Conservation (phyloP, 306 rosid genomes). For the Styphnolobium japonicum region DNA sequence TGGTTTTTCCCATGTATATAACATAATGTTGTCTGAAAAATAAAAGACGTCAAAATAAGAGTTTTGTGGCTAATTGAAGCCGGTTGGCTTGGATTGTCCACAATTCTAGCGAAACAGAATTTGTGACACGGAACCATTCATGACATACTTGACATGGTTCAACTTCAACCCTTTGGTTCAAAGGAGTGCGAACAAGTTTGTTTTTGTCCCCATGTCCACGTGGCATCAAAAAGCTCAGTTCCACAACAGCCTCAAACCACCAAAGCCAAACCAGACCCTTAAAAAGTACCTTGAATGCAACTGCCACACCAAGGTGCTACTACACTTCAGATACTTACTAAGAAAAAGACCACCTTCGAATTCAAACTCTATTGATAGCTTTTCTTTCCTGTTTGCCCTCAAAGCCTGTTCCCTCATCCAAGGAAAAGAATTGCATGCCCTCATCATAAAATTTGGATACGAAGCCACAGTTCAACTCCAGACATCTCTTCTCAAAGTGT, state of each 20-base stretch:
- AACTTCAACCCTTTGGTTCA: slow-evolving; percentile 5
- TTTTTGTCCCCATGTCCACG: background rate
- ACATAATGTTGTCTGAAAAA: no score
- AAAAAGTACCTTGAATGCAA: slow-evolving; percentile 41
- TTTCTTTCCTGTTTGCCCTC: slow-evolving; percentile 43
- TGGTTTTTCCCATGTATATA: background rate
- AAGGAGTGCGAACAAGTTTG: background rate
- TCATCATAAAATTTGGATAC: slow-evolving; percentile 45
- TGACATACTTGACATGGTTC: slow-evolving; percentile 36
- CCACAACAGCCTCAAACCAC: slow-evolving; percentile 45
- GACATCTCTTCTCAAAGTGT: slow-evolving; percentile 43
- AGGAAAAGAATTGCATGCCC: slow-evolving; percentile 50
- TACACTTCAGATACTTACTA: slow-evolving; percentile 37
- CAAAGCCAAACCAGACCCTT: slow-evolving; percentile 54
- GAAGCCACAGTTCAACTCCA: slow-evolving; percentile 44
- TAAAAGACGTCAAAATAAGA: no score
- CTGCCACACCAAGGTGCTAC: slow-evolving; percentile 29
- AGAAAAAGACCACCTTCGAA: slow-evolving; percentile 33
- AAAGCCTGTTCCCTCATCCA: slow-evolving; percentile 38
- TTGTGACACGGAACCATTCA: slow-evolving; percentile 7
- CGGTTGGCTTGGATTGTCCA: background rate
- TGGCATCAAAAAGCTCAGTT: slow-evolving; percentile 25
- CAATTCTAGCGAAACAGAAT: background rate
- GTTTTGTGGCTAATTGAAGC: background rate
- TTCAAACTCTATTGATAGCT: slow-evolving; percentile 48